These are phyloP conservation scores for Elsinoe batatas DNA, from an alignment of 2,329 filamentous ascomycete species.

Conservation along the genomic window DNA sequence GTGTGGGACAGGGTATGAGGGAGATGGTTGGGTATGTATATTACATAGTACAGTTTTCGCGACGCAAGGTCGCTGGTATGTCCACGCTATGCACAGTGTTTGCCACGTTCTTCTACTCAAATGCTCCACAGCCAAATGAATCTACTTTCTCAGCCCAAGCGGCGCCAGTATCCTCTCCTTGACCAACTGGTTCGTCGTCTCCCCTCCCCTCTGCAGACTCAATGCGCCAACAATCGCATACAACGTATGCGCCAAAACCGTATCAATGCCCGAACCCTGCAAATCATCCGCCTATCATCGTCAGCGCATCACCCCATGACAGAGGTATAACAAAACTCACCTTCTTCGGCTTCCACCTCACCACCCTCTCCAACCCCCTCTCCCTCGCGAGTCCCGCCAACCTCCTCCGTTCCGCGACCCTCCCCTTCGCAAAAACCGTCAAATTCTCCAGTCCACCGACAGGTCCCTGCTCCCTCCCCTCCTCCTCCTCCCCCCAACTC, in stretches of 20 bases:
- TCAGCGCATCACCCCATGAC: background rate
- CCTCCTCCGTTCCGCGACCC: constrained; percentile 54
- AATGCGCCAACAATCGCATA: constrained; percentile 83
- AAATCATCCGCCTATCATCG: constrained; percentile 53
- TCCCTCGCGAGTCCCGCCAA: constrained; percentile 58
- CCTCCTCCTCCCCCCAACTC: constrained; percentile 8
- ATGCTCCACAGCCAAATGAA: too few relatives aligned
- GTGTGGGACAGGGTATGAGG: too few relatives aligned
- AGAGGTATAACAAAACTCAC: constrained; percentile 42
- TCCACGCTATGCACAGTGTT: constrained; percentile 7
- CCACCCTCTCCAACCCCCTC: constrained; percentile 62
- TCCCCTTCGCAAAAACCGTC: constrained; percentile 47
- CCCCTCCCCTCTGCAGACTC: constrained; percentile 76
- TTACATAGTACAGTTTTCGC: constrained; percentile 12
- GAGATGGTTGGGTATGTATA: background rate
- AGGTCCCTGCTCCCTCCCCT: constrained; percentile 45
- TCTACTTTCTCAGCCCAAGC: constrained; percentile 23
- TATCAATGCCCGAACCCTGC: constrained; percentile 59
- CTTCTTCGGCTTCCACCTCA: constrained; percentile 81
- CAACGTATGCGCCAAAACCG: constrained; percentile 66
- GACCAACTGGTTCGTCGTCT: constrained; percentile 63
- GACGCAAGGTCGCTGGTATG: background rate
- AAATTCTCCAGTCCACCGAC: constrained; percentile 68
- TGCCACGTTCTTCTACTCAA: background rate
- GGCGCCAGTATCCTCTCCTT: constrained; percentile 63